Evolutionary conservation across 805 yeast genomes (phyloP), one percentile per base, ranked within the genome.

Genomic region (Cyberlindnera euphorbiae): DNA sequence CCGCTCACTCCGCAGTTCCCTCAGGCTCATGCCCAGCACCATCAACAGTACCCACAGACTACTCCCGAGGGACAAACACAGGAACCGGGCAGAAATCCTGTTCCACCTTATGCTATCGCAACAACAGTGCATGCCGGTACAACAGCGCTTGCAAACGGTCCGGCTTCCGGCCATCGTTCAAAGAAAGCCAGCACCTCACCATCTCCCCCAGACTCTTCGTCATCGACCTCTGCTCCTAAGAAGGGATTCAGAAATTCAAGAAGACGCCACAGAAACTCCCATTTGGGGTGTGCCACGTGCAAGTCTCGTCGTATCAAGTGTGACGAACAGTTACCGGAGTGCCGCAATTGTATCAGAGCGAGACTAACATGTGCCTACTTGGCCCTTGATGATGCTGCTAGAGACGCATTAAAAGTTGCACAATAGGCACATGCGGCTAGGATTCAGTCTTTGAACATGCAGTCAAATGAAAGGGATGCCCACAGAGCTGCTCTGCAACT

Each of bases 211-310:
- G n/a, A n/a, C n/a, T n/a, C n/a, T 10, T 33, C 17, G 18, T 27
- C 42, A 6, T 39, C 46, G 9, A 3, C 29, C 5, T 8, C 39
- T 9, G 41, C 40, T 11, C 21, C 23, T 14, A 52, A 45, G 30
- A 47, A 44, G 28, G 45, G 46, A 5, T 38, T 41, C 33, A 41
- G 56, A 30, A 53, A 45, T 25, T 53, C 56, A 15, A 62, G 85
- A 49, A 64, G 82, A 48, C 69, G 71, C 41, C 87, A 80, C 56
- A 64, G 79, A 39, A 80, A 80, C 59, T 78, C 85, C 6, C 87
- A 80, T 50, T 53, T 73, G 35, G 90, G 93, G n/a, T 82, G 93
- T 59, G 77, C 75, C 4, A 76, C 79, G 15, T 78, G 85, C 56
- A 77, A 78, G 49, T 63, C 67, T 32, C 66, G 84, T 27, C 63